phyloP scores from a whole-genome alignment of 345 rosid genomes.

The Reutealis trisperma region DNA sequence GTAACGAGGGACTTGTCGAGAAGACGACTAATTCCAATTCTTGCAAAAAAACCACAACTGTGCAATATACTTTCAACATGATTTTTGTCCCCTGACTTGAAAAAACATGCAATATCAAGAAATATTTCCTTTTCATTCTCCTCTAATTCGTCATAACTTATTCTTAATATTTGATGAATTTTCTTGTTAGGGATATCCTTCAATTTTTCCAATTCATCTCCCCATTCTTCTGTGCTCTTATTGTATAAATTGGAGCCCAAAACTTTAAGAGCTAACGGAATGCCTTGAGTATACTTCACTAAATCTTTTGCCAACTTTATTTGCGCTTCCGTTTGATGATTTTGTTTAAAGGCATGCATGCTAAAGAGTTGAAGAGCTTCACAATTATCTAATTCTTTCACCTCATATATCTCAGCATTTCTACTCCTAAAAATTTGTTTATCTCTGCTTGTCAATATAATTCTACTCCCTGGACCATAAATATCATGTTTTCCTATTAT shows the following conservation, averaged over 20 bases:
- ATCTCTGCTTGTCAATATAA: slow-evolving; percentile 8
- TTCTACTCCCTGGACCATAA: slow-evolving; percentile 8
- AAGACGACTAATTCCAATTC: neutral
- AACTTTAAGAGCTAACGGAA: slow-evolving; percentile 14
- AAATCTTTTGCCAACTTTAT: neutral
- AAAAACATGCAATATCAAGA: neutral
- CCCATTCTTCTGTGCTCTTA: neutral
- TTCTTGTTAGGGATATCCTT: neutral
- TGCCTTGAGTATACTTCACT: neutral
- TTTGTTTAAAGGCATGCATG: neutral
- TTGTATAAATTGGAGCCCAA: neutral
- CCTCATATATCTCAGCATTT: neutral
- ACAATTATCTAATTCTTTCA: neutral
- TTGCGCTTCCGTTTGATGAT: neutral
- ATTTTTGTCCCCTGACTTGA: no score
- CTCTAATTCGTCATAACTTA: neutral
- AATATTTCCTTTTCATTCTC: neutral
- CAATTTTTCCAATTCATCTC: neutral
- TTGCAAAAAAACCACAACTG: neutral
- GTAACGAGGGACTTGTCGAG: neutral
- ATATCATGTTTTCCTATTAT: neutral
- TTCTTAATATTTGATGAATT: neutral
- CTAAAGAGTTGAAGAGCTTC: neutral
- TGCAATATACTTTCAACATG: neutral
- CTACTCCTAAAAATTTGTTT: neutral